phyloP scores from a whole-genome alignment of 352 stramenopile genomes.

The Elongisporangium undulatum region DNA sequence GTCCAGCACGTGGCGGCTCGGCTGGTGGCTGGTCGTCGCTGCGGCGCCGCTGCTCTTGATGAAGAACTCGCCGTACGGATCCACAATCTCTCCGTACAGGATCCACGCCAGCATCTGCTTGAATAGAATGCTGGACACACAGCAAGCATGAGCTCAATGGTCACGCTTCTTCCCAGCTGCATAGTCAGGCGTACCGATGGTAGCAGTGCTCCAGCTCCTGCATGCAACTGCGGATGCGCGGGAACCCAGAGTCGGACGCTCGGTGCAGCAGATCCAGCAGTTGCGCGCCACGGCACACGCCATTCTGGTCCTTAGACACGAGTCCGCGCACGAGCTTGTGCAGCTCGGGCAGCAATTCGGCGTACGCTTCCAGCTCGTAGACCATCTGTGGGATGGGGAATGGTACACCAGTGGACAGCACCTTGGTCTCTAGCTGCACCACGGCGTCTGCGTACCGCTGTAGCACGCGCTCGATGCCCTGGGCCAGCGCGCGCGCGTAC shows the following conservation, averaged over 20 bases:
- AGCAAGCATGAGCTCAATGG: not conserved
- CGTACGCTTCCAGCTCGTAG: conserved; percentile 61
- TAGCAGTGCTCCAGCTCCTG: conserved; percentile 44
- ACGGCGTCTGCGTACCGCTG: conserved; percentile 49
- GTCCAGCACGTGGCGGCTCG: conserved; percentile 33
- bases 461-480: conserved; percentile 45
- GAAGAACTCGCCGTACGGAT: conserved; percentile 78
- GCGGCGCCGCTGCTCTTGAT: conserved; percentile 31
- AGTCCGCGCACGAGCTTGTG: conserved; percentile 40
- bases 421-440: conserved; percentile 49
- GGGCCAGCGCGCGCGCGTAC: conserved; percentile 54
- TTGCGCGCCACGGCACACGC: conserved; percentile 19
- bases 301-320: conserved; percentile 2
- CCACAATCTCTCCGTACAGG: conserved; percentile 59
- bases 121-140: conserved; percentile 44
- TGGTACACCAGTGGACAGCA: conserved; percentile 29
- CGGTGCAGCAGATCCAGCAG: conserved; percentile 43
- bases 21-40: conserved; percentile 13
- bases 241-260: conserved; percentile 47
- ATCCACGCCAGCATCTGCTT: conserved; percentile 86
- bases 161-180: not conserved
- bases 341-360: conserved; percentile 59
- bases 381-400: conserved; percentile 64
- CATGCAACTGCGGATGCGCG: conserved; percentile 46
- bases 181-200: conserved; percentile 31